Conservation (phyloP, 352 stramenopile species). For the Saprolegnia parasitica region DNA sequence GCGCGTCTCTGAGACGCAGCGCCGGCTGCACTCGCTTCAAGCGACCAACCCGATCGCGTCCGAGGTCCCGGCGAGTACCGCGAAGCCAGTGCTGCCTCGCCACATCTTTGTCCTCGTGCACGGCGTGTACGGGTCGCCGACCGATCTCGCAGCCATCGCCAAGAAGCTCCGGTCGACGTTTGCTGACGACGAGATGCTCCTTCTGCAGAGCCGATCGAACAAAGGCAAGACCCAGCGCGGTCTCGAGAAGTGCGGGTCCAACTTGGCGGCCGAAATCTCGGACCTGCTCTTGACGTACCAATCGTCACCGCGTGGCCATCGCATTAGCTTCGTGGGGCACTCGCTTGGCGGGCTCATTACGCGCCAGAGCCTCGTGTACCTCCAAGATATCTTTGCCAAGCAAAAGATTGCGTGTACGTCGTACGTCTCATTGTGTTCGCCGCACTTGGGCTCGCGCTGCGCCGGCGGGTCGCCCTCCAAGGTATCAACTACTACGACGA, state of each 20-base stretch:
- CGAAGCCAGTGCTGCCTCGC: neutral
- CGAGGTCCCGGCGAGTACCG: neutral
- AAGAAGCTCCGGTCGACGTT: neutral
- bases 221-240: slow-evolving; percentile 11
- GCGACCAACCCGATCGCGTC: neutral
- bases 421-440: slow-evolving; percentile 6
- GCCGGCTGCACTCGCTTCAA: neutral
- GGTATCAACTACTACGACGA: no score
- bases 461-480: neutral
- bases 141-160: slow-evolving; percentile 6
- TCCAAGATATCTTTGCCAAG: neutral
- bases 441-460: slow-evolving; percentile 6
- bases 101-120: slow-evolving; percentile 24
- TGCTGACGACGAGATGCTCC: neutral
- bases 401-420: neutral
- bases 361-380: slow-evolving; percentile 12
- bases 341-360: slow-evolving; percentile 14
- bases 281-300: neutral
- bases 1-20: neutral
- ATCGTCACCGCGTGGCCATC: neutral
- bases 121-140: slow-evolving; percentile 10
- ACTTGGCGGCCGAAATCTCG: slow-evolving; percentile 17
- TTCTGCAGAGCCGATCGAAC: slow-evolving; percentile 10
- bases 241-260: neutral
- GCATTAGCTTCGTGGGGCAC: slow-evolving; percentile 11